Conservation (phyloP, 176 grass and related monocot species). For the Musa troglodytarum region DNA sequence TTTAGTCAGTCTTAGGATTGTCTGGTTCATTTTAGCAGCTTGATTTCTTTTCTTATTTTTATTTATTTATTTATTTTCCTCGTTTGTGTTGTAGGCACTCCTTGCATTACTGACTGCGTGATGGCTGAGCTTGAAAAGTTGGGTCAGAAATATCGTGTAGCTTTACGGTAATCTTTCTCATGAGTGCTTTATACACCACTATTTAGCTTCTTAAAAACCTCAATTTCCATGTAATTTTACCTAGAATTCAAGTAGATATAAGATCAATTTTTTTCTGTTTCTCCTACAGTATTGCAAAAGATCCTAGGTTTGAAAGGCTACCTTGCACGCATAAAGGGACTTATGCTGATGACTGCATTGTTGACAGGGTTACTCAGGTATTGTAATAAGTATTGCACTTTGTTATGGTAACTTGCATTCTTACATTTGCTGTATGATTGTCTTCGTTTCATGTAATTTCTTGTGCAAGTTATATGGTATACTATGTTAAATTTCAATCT, state of each 20-base stretch:
- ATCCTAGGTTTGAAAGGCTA: constrained; percentile 86
- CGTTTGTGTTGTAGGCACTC: constrained; percentile 52
- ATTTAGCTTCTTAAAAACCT: background rate
- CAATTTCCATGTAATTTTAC: too few relatives aligned
- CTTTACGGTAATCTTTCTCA: constrained; percentile 46
- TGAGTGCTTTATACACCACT: background rate
- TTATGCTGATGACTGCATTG: constrained; percentile 97
- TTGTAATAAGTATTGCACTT: constrained; percentile 5
- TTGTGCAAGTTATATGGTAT: too few relatives aligned
- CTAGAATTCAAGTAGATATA: too few relatives aligned
- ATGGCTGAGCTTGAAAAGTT: constrained; percentile 97
- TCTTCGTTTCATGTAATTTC: too few relatives aligned
- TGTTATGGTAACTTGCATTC: background rate
- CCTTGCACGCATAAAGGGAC: constrained; percentile 93
- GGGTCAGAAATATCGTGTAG: constrained; percentile 86
- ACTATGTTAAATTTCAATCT: too few relatives aligned
- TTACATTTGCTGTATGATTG: too few relatives aligned
- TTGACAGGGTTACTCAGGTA: constrained; percentile 93
- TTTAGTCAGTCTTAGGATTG: background rate
- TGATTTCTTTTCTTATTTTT: background rate
- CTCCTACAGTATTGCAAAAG: constrained; percentile 72
- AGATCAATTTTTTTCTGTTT: background rate
- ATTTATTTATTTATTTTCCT: background rate
- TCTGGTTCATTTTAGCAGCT: constrained; percentile 15
- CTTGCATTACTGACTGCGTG: constrained; percentile 85